phyloP scores from a whole-genome alignment of 1,284 basidiomycete genomes.

The Schizopora paradoxa region DNA sequence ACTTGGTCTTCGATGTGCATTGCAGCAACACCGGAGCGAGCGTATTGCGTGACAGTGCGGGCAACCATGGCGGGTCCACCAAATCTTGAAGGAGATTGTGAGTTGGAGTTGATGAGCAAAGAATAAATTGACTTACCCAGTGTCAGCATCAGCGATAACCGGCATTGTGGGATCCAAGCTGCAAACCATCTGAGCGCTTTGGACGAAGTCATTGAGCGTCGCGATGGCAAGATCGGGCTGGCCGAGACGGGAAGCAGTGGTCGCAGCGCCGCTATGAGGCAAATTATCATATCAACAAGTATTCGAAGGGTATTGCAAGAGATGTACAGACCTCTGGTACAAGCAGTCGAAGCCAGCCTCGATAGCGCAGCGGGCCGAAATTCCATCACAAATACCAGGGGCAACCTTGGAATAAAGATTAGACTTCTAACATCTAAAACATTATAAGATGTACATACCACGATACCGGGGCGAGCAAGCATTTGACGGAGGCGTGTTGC shows the following conservation, averaged over 20 bases:
- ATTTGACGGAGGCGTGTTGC: slow-evolving; percentile 70
- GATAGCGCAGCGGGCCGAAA: slow-evolving; percentile 72
- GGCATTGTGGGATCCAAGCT: slow-evolving; percentile 56
- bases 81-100: slow-evolving; percentile 39
- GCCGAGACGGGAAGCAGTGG: slow-evolving; percentile 71
- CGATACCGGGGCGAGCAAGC: slow-evolving; percentile 71
- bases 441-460: slow-evolving; percentile 41
- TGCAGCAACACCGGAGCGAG: slow-evolving; percentile 65
- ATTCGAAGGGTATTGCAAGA: not conserved
- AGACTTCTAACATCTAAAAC: not conserved
- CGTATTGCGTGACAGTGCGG: slow-evolving; percentile 70
- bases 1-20: slow-evolving; percentile 84
- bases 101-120: not conserved
- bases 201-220: slow-evolving; percentile 67
- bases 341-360: slow-evolving; percentile 73
- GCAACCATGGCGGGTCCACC: slow-evolving; percentile 75
- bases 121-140: slow-evolving; percentile 40
- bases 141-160: slow-evolving; percentile 80
- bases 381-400: slow-evolving; percentile 78
- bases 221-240: slow-evolving; percentile 77
- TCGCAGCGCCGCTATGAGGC: slow-evolving; percentile 56
- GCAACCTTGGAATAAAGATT: slow-evolving; percentile 41
- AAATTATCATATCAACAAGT: slow-evolving; percentile 1
- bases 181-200: slow-evolving; percentile 60
- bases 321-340: slow-evolving; percentile 50